Base-by-base conservation (phyloP, 2,329 filamentous ascomycete species). In the Cladosporium sp. region DNA sequence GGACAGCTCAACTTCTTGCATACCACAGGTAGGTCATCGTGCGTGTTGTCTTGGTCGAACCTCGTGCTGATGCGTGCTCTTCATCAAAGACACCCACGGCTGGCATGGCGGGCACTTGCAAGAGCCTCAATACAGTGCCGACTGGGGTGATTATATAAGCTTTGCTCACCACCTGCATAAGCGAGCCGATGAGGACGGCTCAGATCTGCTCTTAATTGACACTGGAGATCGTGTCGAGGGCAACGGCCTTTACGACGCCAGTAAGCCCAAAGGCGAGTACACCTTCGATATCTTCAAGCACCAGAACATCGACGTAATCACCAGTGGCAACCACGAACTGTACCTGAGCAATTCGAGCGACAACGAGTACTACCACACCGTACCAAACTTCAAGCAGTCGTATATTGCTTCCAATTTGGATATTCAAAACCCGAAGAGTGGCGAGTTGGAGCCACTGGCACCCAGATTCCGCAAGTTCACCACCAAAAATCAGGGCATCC, bases 91-190 rank as follows among this genome's bases (percentile, higher is more conserved):
- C 76, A 95, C 91, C 5, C 95, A 98, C 79, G 94, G 95, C 72
- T 99, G 95, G 95, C 89, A 96, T 75, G 92, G 88, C 11, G 95
- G 95, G 1, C 95, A 99, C 82, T 80, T 98, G 5, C 89, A 93
- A 81, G 95, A 99, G 80, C 85, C 92, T 2, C 94, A 95, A 67
- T 99, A 96, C 79, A 93, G 92, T 7, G 94, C 92, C 56, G 95
- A 99, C 78, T 98, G 95, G 93, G 95, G 95, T 66, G 95, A 99
- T 79, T 99, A 98, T 78, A 86, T 98, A 72, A 97, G 94, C 7
- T 97, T 99, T 75, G 88, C 93, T 36, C 83, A 89, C 39, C 92
- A 94, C 75, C 87, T 99, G 83, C 90, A 87, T 64, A 85, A 88
- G 70, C 89, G 87, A 74, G 92, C 93, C 64, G 91, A 97, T 74